These are phyloP conservation scores for Auriscalpium orientale DNA, from an alignment of 768 basidiomycete species.

Conservation along the genomic window DNA sequence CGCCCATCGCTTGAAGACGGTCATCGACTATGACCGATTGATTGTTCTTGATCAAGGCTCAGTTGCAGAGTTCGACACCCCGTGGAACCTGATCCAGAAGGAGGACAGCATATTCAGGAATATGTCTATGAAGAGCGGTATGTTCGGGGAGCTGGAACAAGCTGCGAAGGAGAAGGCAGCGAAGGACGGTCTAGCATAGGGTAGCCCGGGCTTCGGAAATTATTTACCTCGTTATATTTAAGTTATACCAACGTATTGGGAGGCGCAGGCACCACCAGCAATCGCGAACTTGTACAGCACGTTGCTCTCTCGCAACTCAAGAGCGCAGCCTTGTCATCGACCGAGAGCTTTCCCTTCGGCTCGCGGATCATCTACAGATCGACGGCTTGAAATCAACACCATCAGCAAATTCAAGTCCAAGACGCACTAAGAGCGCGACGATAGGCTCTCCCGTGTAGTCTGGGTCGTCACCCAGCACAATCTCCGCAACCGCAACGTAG, in stretches of 20 bases:
- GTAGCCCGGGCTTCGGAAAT: too few relatives aligned
- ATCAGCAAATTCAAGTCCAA: background rate
- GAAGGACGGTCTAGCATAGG: background rate
- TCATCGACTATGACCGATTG: slow-evolving; percentile 76
- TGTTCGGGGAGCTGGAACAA: slow-evolving; percentile 51
- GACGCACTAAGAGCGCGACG: background rate
- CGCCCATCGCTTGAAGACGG: slow-evolving; percentile 67
- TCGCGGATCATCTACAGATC: background rate
- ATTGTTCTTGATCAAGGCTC: slow-evolving; percentile 71
- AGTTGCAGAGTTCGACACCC: slow-evolving; percentile 44
- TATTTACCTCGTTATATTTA: too few relatives aligned
- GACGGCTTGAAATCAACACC: background rate
- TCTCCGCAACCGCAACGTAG: background rate
- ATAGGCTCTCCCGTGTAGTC: background rate
- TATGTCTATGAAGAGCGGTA: slow-evolving; percentile 58
- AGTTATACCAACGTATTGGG: too few relatives aligned
- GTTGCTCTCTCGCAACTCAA: background rate
- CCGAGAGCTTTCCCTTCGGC: background rate
- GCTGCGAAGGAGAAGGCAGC: slow-evolving; percentile 39
- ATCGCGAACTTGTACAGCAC: too few relatives aligned
- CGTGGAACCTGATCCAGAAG: slow-evolving; percentile 38
- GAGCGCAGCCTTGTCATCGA: background rate
- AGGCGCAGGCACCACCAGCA: too few relatives aligned
- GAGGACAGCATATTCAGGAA: slow-evolving; percentile 41
- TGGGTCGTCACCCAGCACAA: slow-evolving; percentile 3